Base-by-base conservation (phyloP, 2,329 filamentous ascomycete species). In the Pyrenochaeta sp. region DNA sequence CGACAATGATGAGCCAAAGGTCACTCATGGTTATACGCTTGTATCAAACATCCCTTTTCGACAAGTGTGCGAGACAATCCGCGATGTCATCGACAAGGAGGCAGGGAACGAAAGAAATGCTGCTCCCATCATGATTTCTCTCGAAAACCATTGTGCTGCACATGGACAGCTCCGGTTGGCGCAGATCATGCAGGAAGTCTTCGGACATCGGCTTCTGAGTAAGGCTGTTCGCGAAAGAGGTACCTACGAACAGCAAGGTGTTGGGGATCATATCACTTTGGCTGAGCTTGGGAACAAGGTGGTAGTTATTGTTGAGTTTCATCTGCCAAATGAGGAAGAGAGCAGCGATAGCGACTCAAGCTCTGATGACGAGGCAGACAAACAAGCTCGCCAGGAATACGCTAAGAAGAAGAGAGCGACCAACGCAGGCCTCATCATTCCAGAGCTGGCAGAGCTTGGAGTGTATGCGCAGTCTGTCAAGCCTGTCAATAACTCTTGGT, bases 401-500 rank as follows among this genome's bases (percentile, higher is more conserved):
- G 81, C 81, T 49, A 56, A 69, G 35, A 80, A 83, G 67, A 82
- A 83, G 68, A 82, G 83, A 64, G 70, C 79, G 0, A 75, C 78
- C 0, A 76, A 77, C 0, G 68, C 78, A 2, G 76, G 77, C 6
- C 67, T 78, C 49, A 89, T 90, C 61, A 79, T 90, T 18, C 85
- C 87, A 0, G 87, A 89, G 61, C 81, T 90, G 1, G 86, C 86
- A 1, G 83, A 82, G 36, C 78, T 90, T 0, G 87, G 87, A 3
- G 85, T 90, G 1, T 90, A 90, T 60, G 87, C 87, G 0, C 87
- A 90, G 67, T 88, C 85, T 0, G 86, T 90, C 50, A 90, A 90
- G 67, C 87, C 87, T 0, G 74, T 76, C 49, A 82, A 90, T 71
- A 84, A 87, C 63, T 87, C 85, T 0, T 90, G 87, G 87, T 89